Percentiles rank a stretch among this genome's conserved stretches.
Evolutionary conservation across 148 eudicot genomes (phyloP).

Genomic region (Gaultheria prostrata): DNA sequence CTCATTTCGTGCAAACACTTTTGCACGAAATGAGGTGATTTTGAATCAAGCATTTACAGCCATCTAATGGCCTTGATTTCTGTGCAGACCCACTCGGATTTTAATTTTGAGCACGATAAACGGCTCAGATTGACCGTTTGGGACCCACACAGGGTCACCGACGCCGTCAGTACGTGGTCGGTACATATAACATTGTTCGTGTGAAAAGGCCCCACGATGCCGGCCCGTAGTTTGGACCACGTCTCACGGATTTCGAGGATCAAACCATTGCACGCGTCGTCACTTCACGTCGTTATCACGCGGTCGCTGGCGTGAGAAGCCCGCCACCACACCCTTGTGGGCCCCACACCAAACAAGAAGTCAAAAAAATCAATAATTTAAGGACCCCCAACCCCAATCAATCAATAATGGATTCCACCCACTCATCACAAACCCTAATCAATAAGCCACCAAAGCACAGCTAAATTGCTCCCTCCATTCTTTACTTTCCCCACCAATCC

Average conservation of each 20-base stretch:
- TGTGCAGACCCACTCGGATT: too few relatives aligned
- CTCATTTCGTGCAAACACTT: too few relatives aligned
- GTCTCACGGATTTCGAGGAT: neutral
- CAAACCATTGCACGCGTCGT: neutral
- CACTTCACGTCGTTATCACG: neutral
- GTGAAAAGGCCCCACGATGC: neutral
- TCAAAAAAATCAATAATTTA: neutral
- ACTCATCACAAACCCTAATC: conserved; percentile 12
- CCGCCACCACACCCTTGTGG: neutral
- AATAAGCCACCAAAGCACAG: too few relatives aligned
- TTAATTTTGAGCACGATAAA: too few relatives aligned
- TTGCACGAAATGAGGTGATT: too few relatives aligned
- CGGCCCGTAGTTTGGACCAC: neutral
- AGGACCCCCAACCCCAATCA: neutral
- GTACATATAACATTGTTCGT: too few relatives aligned
- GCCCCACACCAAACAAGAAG: neutral
- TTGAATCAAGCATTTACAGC: too few relatives aligned
- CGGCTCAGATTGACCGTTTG: too few relatives aligned
- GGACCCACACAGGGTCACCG: too few relatives aligned
- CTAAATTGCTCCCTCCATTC: neutral
- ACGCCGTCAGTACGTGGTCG: too few relatives aligned
- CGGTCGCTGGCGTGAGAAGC: neutral
- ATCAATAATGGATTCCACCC: neutral
- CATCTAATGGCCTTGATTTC: too few relatives aligned
- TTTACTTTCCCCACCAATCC: neutral